Conservation (phyloP, 345 rosid species). For the Trapa bicornis region DNA sequence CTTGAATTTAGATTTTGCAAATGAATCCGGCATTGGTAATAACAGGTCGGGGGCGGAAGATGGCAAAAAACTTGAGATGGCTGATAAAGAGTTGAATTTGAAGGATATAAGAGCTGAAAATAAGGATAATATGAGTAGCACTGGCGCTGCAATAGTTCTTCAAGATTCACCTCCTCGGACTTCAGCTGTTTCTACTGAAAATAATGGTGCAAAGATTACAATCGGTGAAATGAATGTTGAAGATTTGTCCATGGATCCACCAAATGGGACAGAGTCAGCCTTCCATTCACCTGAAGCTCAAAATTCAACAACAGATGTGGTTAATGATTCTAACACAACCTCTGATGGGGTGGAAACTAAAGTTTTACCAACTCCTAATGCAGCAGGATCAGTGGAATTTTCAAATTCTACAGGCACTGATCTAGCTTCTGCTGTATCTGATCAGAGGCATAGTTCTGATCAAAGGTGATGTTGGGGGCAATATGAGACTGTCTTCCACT, state of each 20-base stretch:
- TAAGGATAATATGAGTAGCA: neutral
- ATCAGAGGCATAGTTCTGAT: neutral
- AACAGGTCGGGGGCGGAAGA: neutral
- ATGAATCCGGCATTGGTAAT: constrained; percentile 8
- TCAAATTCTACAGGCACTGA: neutral
- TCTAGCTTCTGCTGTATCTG: neutral
- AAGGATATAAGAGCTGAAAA: constrained; percentile 1
- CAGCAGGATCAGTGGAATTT: neutral
- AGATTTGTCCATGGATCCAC: neutral
- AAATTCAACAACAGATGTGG: constrained; percentile 2
- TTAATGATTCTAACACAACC: neutral
- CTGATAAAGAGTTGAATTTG: constrained; percentile 1
- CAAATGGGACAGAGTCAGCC: neutral
- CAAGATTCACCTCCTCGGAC: constrained; percentile 2
- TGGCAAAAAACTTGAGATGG: neutral
- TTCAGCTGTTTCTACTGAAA: neutral
- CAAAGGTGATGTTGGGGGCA: constrained; percentile 15
- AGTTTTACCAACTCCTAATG: neutral
- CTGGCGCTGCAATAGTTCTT: neutral
- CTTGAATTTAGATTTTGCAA: constrained; percentile 21
- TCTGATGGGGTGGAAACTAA: neutral
- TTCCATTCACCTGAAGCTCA: neutral
- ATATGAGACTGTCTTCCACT: constrained; percentile 19
- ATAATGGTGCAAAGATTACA: neutral
- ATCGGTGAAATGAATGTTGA: neutral